Evolutionary conservation across 78 protist species (phyloP).

Genomic region (Speleostelium caveatum): DNA sequence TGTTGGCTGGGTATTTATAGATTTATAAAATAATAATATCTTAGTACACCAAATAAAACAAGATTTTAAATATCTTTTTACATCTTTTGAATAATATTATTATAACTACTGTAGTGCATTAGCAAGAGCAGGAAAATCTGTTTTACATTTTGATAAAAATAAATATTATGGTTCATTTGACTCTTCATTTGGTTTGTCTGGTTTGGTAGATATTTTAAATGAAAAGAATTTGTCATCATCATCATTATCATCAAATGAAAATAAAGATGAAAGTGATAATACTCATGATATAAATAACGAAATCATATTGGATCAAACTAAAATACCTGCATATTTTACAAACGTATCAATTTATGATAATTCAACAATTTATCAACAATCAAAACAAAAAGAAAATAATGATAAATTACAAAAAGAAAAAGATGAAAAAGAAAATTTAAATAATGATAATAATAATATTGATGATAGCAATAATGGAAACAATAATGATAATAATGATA

Average conservation of each 20-base stretch:
- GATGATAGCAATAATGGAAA: background rate
- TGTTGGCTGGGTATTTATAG: constrained; percentile 39
- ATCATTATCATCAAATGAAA: background rate
- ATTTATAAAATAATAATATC: no score
- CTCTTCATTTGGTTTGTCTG: constrained; percentile 52
- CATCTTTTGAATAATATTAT: background rate
- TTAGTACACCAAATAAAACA: background rate
- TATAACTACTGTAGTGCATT: constrained; percentile 18
- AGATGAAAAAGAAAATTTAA: background rate
- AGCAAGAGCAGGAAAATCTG: constrained; percentile 77
- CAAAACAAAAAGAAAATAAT: no score
- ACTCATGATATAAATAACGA: no score
- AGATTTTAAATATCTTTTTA: background rate
- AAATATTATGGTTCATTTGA: constrained; percentile 72
- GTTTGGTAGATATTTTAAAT: background rate
- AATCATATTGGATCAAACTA: no score
- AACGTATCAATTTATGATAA: background rate
- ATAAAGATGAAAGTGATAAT: background rate
- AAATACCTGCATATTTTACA: background rate
- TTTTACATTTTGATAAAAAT: constrained; percentile 83
- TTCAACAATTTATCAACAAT: no score
- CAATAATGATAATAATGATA: background rate
- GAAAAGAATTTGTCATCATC: background rate
- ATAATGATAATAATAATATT: background rate
- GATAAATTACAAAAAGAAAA: background rate